Evolutionary conservation across 2,329 filamentous ascomycete genomes (phyloP).

Genomic region (Talaromyces marneffei): DNA sequence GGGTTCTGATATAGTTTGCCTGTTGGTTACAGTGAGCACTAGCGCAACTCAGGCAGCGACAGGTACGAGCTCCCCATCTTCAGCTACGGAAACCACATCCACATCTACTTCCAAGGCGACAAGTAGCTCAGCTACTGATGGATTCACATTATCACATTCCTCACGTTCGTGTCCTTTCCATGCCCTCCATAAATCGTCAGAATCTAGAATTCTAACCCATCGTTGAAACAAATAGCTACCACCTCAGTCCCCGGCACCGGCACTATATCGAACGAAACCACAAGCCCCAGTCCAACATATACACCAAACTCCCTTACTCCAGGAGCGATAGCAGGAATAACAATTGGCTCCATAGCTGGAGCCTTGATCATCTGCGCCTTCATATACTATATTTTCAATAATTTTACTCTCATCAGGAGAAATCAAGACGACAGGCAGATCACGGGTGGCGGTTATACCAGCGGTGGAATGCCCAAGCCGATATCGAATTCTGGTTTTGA

Average conservation of each 20-base stretch:
- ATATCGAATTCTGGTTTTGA: neutral
- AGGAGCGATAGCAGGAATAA: constrained; percentile 3
- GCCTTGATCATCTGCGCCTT: neutral
- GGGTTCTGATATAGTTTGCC: neutral
- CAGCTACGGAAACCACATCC: neutral
- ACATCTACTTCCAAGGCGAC: neutral
- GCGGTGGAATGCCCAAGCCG: neutral
- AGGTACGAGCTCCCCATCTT: neutral
- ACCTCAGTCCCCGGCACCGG: neutral
- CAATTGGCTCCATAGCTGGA: neutral
- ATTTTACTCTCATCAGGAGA: neutral
- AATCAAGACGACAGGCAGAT: neutral
- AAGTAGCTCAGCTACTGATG: neutral
- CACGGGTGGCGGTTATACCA: neutral
- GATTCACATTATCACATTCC: neutral
- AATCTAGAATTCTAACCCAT: neutral
- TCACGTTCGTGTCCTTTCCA: neutral
- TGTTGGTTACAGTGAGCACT: neutral
- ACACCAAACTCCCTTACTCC: neutral
- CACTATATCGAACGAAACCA: neutral
- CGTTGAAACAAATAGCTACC: neutral
- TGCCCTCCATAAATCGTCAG: neutral
- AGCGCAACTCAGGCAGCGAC: neutral
- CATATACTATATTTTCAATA: neutral
- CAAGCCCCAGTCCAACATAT: neutral